Percentiles rank a stretch among this genome's conserved stretches.
Evolutionary conservation across 345 rosid species (phyloP).

Genomic region (Populus alba): DNA sequence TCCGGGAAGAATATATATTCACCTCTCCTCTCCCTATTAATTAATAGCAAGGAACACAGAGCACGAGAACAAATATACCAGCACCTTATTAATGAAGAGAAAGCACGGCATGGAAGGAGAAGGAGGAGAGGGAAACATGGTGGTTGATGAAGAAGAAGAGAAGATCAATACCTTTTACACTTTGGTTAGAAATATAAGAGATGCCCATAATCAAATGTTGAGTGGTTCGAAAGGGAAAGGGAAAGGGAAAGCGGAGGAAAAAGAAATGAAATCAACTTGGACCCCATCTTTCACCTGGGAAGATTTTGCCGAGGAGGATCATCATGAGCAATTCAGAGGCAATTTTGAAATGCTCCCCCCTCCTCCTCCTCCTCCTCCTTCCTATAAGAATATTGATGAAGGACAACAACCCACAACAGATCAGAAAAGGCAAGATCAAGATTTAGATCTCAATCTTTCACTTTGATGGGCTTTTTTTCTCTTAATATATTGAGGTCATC

Average conservation of each 20-base stretch:
- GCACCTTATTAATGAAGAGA: constrained; percentile 4
- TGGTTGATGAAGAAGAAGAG: constrained; percentile 3
- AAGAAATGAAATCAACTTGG: constrained; percentile 2
- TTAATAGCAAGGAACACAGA: no score
- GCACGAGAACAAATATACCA: no score
- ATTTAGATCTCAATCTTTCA: constrained; percentile 32
- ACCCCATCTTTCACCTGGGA: constrained; percentile 17
- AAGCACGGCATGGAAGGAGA: constrained; percentile 1
- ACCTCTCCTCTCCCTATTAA: no score
- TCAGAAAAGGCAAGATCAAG: neutral
- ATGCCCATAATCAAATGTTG: constrained; percentile 11
- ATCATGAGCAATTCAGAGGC: neutral
- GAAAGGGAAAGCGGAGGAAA: neutral
- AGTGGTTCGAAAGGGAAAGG: neutral
- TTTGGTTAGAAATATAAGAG: constrained; percentile 12
- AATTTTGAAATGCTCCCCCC: neutral
- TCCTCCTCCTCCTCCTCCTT: neutral
- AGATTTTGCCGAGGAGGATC: constrained; percentile 7
- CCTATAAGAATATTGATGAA: neutral
- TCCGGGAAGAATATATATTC: no score
- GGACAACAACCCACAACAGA: neutral
- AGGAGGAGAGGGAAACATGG: neutral
- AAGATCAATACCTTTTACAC: constrained; percentile 14
- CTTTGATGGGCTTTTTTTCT: constrained; percentile 3
- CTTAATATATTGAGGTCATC: no score